Base-by-base conservation (phyloP, 1,284 basidiomycete genomes). In the Apiotrichum mycotoxinovorans region DNA sequence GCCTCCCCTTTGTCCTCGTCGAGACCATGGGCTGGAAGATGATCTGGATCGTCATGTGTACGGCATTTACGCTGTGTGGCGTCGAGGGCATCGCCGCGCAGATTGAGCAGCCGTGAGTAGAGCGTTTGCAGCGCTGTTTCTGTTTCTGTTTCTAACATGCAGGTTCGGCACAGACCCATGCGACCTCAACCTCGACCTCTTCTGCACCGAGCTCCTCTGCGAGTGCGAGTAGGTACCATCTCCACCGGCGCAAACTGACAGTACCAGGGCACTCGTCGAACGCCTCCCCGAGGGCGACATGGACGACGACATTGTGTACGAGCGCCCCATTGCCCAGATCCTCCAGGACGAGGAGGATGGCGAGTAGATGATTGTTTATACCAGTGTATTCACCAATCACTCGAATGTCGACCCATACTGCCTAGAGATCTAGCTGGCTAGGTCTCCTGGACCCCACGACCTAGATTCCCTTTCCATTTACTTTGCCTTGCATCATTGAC, bases 51-150 rank as follows among this genome's bases (percentile, higher is more conserved):
- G 85, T 89, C 12, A 88, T 87, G 23, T 84, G 60, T 52, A 86
- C 91, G 33, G 86, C 88, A 15, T 90, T 94, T 77, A 92, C 88
- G 4, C 83, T 94, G 61, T 49, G 45, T 35, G 63, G 63, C 9
- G 60, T 95, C 53, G 92, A 95, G 77, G 91, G 91, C 12, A 93
- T 95, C 61, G 91, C 91, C 0, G 87, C 91, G 61, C 86, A 92
- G 76, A 89, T 93, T 62, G 91, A 94, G 73, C 88, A 89, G 86
- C 91, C 91, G 1, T 80, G 79, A 58, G 49, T 41, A n/a, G n/a
- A n/a, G n/a, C n/a, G n/a, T n/a, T n/a, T n/a, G n/a, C n/a, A n/a
- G n/a, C n/a, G n/a, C n/a, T n/a, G n/a, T n/a, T n/a, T n/a, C n/a
- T n/a, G n/a, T n/a, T n/a, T n/a, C n/a, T n/a, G n/a, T n/a, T n/a